Evolutionary conservation across 2,329 filamentous ascomycete species (phyloP), one percentile per base, ranked within the genome.

Genomic region (Xylaria sp.): DNA sequence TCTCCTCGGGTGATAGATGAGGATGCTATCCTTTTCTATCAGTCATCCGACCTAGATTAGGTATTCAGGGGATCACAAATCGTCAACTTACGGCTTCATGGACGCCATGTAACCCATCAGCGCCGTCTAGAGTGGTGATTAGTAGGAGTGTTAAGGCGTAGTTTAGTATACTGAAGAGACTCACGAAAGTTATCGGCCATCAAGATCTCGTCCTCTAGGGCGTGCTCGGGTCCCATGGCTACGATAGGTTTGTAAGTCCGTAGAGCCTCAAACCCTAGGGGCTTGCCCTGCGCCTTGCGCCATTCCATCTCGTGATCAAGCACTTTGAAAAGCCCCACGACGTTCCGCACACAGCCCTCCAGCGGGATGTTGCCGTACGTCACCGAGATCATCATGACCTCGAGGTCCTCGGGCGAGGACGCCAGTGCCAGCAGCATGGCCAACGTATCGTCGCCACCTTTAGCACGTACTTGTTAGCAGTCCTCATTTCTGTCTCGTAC

Each of bases 291-390:
- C 12, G 88, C 82, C 77, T 88, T 89, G 71, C 96, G 88, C 94
- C 94, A 98, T 73, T 88, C 86, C 73, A 93, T 85, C 82, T 99
- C 96, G 78, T 93, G 93, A 72, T 97, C 93, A 61, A 99, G 87
- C 67, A 97, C 91, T 76, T 98, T 91, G 82, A 99, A 98, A 69
- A 98, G 85, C 27, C 93, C 92, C 47, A 98, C 90, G 17, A 92
- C 90, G 81, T 99, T 99, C 59, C 92, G 90, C 59, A 98, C 85
- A 75, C 94, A 98, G 79, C 92, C 94, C 70, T 94, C 86, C 17
- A 97, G 89, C 73, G 94, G 90, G 24, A 98, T 93, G 78, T 99
- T 99, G 65, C 96, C 96, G 79, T 96, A 98, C 0, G 94, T 97
- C 68, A 98, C 86, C 1, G 94, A 97, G 65, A 99, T 85, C 80